Percentiles rank a stretch among this genome's conserved stretches.
Conservation (phyloP, 108 stramenopile genomes). For the Discostella stelligeroides region DNA sequence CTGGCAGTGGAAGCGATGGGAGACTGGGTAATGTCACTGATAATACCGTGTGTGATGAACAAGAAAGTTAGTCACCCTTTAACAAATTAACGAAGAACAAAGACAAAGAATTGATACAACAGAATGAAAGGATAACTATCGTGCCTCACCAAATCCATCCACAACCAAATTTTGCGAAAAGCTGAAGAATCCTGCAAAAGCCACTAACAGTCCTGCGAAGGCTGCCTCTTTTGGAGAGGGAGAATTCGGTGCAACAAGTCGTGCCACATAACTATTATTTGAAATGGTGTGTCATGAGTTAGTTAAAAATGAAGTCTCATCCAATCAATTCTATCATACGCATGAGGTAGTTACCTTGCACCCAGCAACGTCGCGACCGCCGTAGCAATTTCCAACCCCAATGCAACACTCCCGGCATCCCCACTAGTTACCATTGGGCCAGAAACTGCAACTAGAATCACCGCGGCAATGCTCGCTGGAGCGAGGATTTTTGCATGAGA, state of each 20-base stretch:
- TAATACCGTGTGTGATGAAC: neutral
- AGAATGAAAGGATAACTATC: no score
- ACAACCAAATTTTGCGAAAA: conserved; percentile 85
- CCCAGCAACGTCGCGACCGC: conserved; percentile 69
- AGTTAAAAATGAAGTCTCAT: neutral
- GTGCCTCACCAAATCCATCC: conserved; percentile 75
- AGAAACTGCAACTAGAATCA: conserved; percentile 59
- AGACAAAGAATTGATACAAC: no score
- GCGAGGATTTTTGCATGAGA: conserved; percentile 77
- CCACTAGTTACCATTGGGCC: conserved; percentile 88
- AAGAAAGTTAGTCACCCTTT: neutral
- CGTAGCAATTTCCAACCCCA: conserved; percentile 81
- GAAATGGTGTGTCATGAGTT: neutral
- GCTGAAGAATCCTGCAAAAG: conserved; percentile 84
- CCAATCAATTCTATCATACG: no score
- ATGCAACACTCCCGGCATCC: conserved; percentile 57
- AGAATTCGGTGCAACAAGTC: conserved; percentile 68
- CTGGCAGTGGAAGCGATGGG: conserved; percentile 47
- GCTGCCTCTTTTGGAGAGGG: conserved; percentile 88
- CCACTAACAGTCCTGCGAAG: conserved; percentile 76
- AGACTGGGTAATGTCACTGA: conserved; percentile 42
- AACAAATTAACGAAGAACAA: neutral
- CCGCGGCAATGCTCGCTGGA: conserved; percentile 70
- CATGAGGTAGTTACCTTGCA: conserved; percentile 6
- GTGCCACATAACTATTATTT: conserved; percentile 52